Conservation (phyloP, 169 alveolate genomes). For the Plasmodium billcollinsi region DNA sequence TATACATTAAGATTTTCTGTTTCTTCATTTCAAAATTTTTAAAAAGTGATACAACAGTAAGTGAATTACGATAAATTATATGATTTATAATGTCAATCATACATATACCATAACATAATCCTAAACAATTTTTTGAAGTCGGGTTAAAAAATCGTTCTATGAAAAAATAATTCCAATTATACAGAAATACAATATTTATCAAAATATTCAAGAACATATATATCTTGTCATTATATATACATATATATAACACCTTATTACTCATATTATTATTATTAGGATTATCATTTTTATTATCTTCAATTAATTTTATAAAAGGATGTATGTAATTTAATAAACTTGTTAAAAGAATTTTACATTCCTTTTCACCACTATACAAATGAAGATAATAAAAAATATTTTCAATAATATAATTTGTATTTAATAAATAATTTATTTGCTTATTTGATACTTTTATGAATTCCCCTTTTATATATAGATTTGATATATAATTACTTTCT, state of each 20-base stretch:
- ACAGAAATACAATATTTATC: constrained; percentile 23
- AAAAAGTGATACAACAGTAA: neutral
- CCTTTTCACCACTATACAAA: constrained; percentile 22
- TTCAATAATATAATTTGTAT: constrained; percentile 21
- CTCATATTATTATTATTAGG: no score
- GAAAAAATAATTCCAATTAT: constrained; percentile 37
- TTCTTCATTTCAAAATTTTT: constrained; percentile 4
- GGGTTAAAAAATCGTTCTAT: constrained; percentile 35
- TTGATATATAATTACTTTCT: neutral
- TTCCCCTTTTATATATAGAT: neutral
- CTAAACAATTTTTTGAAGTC: constrained; percentile 25
- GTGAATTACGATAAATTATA: constrained; percentile 3
- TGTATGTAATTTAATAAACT: neutral
- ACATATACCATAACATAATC: constrained; percentile 13
- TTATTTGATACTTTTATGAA: neutral
- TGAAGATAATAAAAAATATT: constrained; percentile 43
- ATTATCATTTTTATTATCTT: constrained; percentile 1
- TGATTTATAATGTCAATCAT: constrained; percentile 17
- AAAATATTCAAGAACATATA: constrained; percentile 8
- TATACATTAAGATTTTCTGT: constrained; percentile 1
- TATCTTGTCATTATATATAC: constrained; percentile 37
- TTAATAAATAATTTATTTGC: neutral
- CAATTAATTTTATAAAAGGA: constrained; percentile 23
- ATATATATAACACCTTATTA: constrained; percentile 7
- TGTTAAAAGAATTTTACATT: constrained; percentile 13